Base-by-base conservation (phyloP, 495 filamentous ascomycete genomes). In the Oleoguttula mirabilis region DNA sequence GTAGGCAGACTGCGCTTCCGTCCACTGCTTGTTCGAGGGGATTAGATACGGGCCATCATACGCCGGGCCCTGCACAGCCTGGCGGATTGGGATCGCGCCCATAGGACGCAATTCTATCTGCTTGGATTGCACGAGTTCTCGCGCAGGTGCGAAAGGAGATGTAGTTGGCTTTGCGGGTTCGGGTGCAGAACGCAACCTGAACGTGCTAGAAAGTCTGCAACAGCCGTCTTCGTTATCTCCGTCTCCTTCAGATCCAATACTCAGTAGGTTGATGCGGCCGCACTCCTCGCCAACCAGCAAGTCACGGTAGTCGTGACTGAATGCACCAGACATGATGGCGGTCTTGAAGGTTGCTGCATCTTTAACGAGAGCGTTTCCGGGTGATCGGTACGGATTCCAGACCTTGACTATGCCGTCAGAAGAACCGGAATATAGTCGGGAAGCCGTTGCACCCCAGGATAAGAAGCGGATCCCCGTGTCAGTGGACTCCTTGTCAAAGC, bases 371-470 rank as follows among this genome's bases (percentile, higher is more conserved):
- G 66, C 72, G 55, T 79, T 66, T 25, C 73, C 68, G 0, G 66
- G 53, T 2, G 78, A 68, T 16, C 70, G 70, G 32, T 67, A 67
- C 16, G 92, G 67, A 55, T 95, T 76, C 90, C 90, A 98, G 15
- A 76, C 70, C 41, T 86, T 94, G 5, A 98, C 67, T 0, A 80
- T 66, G 1, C 90, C 88, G 55, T 98, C 90, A 0, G 86, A 90
- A 2, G 79, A 80, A 2, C 88, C 90, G n/a, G 83, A 93, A 53
- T 88, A 94, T 33, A 95, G 73, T 0, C 81, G 67, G 36, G 82
- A 75, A 4, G 68, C 61, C 0, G 69, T 70, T 2, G 69, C 66
- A 1, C 81, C 87, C 88, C 88, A 98, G 1, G 82, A 63, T 1
- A 76, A 75, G 47, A 90, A 79, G 25, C 80, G 79, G 3, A 94